Conservation (phyloP, 179 eudicot genomes). For the Carnegiea gigantea region DNA sequence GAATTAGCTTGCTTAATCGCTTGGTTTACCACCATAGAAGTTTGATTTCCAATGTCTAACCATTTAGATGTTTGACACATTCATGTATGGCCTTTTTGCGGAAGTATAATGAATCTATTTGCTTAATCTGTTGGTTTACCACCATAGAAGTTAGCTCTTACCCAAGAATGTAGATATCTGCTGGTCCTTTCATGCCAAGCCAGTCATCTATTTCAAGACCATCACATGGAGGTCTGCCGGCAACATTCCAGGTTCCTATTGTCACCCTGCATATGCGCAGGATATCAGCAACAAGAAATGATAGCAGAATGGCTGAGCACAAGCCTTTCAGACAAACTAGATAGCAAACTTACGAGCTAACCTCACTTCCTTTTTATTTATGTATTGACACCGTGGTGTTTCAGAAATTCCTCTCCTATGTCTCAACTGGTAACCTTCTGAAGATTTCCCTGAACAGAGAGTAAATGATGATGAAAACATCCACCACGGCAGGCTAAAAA, state of each 20-base stretch:
- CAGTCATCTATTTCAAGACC: slow-evolving; percentile 84
- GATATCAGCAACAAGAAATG: slow-evolving; percentile 5
- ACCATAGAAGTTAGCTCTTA: slow-evolving; percentile 26
- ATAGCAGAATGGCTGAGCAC: neutral
- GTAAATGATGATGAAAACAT: neutral
- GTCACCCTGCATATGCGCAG: slow-evolving; percentile 47
- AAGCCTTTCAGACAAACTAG: neutral
- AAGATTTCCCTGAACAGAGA: slow-evolving; percentile 34
- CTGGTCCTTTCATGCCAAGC: slow-evolving; percentile 74
- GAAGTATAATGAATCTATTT: neutral
- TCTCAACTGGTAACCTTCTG: slow-evolving; percentile 33
- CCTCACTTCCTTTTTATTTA: slow-evolving; percentile 90
- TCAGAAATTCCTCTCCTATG: slow-evolving; percentile 89
- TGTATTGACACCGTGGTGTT: slow-evolving; percentile 72
- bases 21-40: too few species aligned
- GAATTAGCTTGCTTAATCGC: too few species aligned
- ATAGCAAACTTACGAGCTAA: slow-evolving; percentile 25
- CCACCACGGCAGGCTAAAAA: neutral
- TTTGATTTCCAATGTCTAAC: too few species aligned
- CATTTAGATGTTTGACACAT: too few species aligned
- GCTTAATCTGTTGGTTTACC: neutral
- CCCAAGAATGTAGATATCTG: slow-evolving; percentile 92
- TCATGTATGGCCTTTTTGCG: neutral
- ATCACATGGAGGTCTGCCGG: slow-evolving; percentile 71
- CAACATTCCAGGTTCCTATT: slow-evolving; percentile 93